Conservation (phyloP, 805 yeast species). For the Kodamaea laetipori region DNA sequence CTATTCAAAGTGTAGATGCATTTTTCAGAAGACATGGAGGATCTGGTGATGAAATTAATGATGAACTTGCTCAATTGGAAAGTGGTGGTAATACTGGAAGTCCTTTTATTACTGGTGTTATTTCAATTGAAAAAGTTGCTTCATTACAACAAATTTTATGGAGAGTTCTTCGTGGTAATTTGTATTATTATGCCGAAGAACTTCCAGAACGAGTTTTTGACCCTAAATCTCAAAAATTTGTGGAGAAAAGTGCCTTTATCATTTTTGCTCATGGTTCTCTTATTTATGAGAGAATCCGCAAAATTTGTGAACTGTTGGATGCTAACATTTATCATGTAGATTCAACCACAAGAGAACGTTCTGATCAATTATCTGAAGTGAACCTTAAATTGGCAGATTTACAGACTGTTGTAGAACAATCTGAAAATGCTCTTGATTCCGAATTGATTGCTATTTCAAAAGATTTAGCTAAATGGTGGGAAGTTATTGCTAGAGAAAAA, state of each 20-base stretch:
- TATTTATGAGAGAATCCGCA: conserved; percentile 69
- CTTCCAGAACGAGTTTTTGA: conserved; percentile 71
- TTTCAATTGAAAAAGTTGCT: conserved; percentile 67
- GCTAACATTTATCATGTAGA: conserved; percentile 73
- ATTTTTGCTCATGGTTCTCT: conserved; percentile 89
- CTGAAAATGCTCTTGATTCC: conserved; percentile 67
- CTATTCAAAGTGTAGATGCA: conserved; percentile 38
- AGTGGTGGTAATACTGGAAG: conserved; percentile 28
- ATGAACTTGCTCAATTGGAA: conserved; percentile 42
- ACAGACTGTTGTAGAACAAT: conserved; percentile 35
- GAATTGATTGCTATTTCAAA: conserved; percentile 80
- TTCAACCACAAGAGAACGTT: conserved; percentile 28
- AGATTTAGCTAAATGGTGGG: conserved; percentile 73
- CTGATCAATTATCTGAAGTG: conserved; percentile 31
- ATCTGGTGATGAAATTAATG: conserved; percentile 31
- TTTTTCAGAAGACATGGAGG: conserved; percentile 28
- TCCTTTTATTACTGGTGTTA: conserved; percentile 75
- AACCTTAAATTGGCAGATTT: conserved; percentile 35
- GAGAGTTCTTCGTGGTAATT: conserved; percentile 92
- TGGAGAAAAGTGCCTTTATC: conserved; percentile 80
- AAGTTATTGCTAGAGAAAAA: conserved; percentile 65
- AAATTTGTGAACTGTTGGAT: conserved; percentile 87
- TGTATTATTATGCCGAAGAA: conserved; percentile 74
- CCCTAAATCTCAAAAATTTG: conserved; percentile 52
- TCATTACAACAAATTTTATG: conserved; percentile 81